Evolutionary conservation across 345 rosid genomes (phyloP), one percentile per base, ranked within the genome.

Genomic region (Heritiera littoralis): DNA sequence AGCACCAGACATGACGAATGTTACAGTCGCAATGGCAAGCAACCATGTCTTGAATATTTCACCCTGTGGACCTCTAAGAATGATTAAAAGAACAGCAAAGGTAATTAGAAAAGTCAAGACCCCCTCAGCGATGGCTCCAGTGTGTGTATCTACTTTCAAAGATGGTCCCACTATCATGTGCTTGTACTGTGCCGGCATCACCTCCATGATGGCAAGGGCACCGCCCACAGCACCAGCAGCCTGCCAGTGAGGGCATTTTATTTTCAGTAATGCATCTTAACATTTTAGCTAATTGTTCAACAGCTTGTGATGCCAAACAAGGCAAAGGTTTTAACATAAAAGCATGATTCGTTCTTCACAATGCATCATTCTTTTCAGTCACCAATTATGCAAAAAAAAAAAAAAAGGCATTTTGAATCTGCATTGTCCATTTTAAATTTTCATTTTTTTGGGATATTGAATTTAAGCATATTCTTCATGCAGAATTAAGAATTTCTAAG

Each of bases 201-300:
- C 87, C 89, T 91, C 92, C 92, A 86, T 76, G 59, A 94, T 84
- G 7, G 95, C 91, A 86, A 89, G 49, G 15, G 91, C 95, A 68
- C 99, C 98, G 43, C 90, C 99, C 67, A 86, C 93, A 17, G 97
- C 97, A 60, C 98, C 98, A 6, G 86, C 88, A n/a, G 99, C 98
- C 98, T 94, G 90, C 14, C 73, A 84, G 60, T 66, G 43, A 58
- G 45, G 63, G 63, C 12, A 79, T 14, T 45, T 40, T 48, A 75
- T 28, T 41, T n/a, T 74, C 52, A 59, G 40, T 41, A 43, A 72
- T 13, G 61, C 28, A 52, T 7, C 45, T 15, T 38, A 72, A 72
- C 59, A 41, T 13, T 17, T 38, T 14, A 55, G 49, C 52, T 56
- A 74, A 6, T n/a, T 41, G 40, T 75, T 28, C 0, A 75, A 46